Evolutionary conservation across 2,329 filamentous ascomycete genomes (phyloP), one percentile per base, ranked within the genome.

Genomic region (Aureobasidium vineae): DNA sequence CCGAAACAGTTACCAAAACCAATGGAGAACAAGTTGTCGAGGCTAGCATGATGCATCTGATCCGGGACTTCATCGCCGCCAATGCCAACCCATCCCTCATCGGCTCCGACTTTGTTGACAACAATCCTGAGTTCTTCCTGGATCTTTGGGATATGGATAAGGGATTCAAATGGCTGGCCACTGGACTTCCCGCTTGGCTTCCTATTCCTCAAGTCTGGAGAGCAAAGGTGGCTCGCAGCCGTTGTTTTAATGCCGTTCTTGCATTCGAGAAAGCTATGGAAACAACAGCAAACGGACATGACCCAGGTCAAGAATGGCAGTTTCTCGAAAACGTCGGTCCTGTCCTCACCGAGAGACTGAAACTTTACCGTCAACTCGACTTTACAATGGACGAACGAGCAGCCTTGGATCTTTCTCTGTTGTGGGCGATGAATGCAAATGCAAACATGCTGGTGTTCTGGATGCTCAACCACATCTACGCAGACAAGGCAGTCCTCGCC

Each of bases 61-160:
- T 87, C 26, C 78, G 84, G 65, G 81, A 85, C 69, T 87, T 88
- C 70, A 79, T 85, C 43, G 86, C 83, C 4, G 79, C 82, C 61
- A 77, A 76, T 13, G 79, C 81, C 1, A 76, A 82, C 16, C 79
- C 82, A 1, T 77, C 82, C 0, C 69, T 86, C n/a, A 80, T 86
- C 72, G 85, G 85, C 1, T 76, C 74, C 57, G 81, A 80, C 56
- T 83, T 83, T 70, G 71, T 82, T 45, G 81, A 81, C 60, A 84
- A 80, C 71, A 84, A 82, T 68, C 80, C 85, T 1, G 70, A 80
- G 71, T 76, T 86, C 69, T 72, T 86, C 21, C 77, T 81, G 3
- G 84, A 88, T 71, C 70, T 89, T 4, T 85, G 83, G 74, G 79
- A 75, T 6, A 75, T 88, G 68, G 85, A 88, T 69, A 74, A 76